Conservation (phyloP, 208 protist genomes). For the Trichomonas vaginalis region DNA sequence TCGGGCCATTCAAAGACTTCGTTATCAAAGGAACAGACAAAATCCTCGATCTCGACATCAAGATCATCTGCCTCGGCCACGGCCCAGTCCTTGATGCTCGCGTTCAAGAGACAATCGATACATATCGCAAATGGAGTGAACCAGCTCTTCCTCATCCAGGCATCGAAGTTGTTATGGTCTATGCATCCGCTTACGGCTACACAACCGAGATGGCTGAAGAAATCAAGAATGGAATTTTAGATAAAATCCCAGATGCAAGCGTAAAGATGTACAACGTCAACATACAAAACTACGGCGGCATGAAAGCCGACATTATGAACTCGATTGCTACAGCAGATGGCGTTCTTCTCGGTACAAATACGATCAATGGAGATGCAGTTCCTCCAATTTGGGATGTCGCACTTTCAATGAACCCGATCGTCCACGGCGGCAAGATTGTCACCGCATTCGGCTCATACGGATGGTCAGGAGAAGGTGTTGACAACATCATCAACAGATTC, state of each 20-base stretch:
- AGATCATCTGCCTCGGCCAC: background rate
- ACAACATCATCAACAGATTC: background rate
- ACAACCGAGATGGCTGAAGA: background rate
- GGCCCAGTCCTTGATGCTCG: background rate
- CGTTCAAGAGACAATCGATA: background rate
- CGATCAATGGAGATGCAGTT: constrained; percentile 17
- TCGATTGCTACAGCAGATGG: background rate
- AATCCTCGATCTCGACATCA: background rate
- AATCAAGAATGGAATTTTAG: background rate
- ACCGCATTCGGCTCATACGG: background rate
- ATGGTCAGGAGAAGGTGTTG: background rate
- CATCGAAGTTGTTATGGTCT: background rate
- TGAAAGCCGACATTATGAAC: background rate
- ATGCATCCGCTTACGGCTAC: background rate
- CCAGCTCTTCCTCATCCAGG: background rate
- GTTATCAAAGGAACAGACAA: background rate
- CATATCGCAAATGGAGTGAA: background rate
- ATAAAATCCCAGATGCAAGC: background rate
- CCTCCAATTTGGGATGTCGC: background rate
- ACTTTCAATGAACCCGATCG: background rate
- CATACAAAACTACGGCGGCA: background rate
- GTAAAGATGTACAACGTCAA: background rate
- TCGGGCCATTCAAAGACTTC: background rate
- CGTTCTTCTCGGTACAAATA: background rate
- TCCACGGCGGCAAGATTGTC: background rate